phyloP scores from a whole-genome alignment of 352 stramenopile genomes.

The Phytopythium helicoides region DNA sequence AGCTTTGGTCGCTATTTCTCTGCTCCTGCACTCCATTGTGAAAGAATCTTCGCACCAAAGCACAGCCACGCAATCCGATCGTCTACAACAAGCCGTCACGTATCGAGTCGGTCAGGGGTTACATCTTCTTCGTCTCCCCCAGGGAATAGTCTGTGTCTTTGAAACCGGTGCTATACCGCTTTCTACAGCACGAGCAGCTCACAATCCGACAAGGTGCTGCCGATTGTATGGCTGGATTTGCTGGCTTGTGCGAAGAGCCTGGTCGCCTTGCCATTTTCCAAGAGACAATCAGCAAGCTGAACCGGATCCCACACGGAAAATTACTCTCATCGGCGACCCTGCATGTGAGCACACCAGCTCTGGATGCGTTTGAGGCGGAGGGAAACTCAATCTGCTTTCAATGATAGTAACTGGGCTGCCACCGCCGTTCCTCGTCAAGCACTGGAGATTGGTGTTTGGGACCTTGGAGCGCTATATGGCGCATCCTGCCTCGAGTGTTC shows the following conservation, averaged over 20 bases:
- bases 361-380: slow-evolving; percentile 57
- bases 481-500: slow-evolving; percentile 68
- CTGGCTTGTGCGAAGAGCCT: slow-evolving; percentile 47
- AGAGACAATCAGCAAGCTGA: slow-evolving; percentile 75
- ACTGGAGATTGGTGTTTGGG: slow-evolving; percentile 71
- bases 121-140: slow-evolving; percentile 17
- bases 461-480: slow-evolving; percentile 71
- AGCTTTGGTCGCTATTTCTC: neutral
- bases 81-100: neutral
- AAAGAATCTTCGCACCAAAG: neutral
- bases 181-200: slow-evolving; percentile 54
- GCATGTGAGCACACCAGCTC: slow-evolving; percentile 12
- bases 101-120: neutral
- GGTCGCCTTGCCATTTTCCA: slow-evolving; percentile 60
- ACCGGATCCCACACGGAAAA: slow-evolving; percentile 34
- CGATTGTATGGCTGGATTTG: slow-evolving; percentile 40
- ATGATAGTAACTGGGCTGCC: slow-evolving; percentile 40
- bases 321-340: slow-evolving; percentile 3
- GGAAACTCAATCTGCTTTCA: slow-evolving; percentile 60
- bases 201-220: slow-evolving; percentile 54
- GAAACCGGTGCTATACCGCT: slow-evolving; percentile 52
- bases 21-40: neutral
- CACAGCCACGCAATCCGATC: neutral
- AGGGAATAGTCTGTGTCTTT: slow-evolving; percentile 30
- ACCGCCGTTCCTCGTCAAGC: slow-evolving; percentile 50